Base-by-base conservation (phyloP, 2,329 filamentous ascomycete genomes). In the Verticillium tricorpus region DNA sequence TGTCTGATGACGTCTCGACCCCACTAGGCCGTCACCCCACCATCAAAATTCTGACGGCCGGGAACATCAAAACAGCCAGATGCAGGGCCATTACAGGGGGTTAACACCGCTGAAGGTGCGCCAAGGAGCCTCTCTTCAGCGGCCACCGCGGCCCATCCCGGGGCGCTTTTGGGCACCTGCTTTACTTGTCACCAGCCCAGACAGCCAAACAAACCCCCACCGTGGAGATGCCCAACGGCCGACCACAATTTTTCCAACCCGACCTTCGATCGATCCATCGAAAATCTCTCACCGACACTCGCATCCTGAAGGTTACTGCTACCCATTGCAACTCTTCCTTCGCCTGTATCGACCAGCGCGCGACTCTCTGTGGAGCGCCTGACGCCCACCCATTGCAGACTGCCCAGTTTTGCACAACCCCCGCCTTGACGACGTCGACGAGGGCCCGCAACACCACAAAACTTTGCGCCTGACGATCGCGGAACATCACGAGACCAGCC, bases 401-500 rank as follows among this genome's bases (percentile, higher is more conserved):
- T 25, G 45, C 19, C 45, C 19, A 50, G 9, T 52, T 28, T 61
- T 67, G 67, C 66, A 64, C 64, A 64, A 62, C 61, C 58, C 58
- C 57, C 67, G 70, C 68, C 69, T 64, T 28, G 68, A 56, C 32
- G 68, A 56, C 63, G 63, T 64, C 59, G 60, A 68, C 67, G 67
- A 60, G 65, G 64, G 67, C 68, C 67, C 45, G 45, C 45, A 52
- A 52, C 45, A 52, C 45, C 45, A 52, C 45, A 52, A 52, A 52
- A 52, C 45, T 52, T 52, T 52, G 45, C 45, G 19, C n/a, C 19
- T 12, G 45, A 52, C 45, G 45, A 52, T 52, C 45, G 45, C 45
- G 19, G 19, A 52, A 52, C 19, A 22, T 52, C 45, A 25, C 45
- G 45, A 52, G 45, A 52, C 28, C 19, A 52, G 45, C 19, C n/a